A percentile compares a stretch with the other conserved stretches of the same genome.
Evolutionary conservation across 139 green algal genomes (phyloP).

Genomic region (Chlorella sp.): DNA sequence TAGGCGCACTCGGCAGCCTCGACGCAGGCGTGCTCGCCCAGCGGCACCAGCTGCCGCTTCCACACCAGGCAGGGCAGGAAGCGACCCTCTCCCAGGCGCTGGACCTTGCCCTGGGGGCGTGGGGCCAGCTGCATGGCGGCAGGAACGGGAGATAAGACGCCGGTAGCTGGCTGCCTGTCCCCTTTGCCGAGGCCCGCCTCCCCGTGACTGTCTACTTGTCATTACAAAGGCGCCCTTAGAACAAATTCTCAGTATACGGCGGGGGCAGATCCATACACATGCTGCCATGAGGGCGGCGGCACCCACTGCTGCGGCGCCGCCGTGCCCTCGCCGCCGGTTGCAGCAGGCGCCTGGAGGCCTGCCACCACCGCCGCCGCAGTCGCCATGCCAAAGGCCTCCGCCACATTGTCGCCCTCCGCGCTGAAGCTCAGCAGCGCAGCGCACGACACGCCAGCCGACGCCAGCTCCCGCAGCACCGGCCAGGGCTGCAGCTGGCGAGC

Average conservation of each 20-base stretch:
- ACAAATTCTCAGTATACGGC: not conserved
- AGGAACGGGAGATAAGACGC: no score
- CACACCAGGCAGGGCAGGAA: no score
- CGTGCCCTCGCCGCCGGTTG: not conserved
- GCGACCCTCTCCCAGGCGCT: no score
- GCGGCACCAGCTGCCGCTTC: no score
- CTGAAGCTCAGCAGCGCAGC: constrained; percentile 59
- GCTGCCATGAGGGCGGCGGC: not conserved
- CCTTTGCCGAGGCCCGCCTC: no score
- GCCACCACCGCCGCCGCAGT: not conserved
- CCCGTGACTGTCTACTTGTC: no score
- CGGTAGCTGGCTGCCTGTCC: no score
- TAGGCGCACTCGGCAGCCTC: no score
- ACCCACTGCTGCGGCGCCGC: not conserved
- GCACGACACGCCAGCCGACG: not conserved
- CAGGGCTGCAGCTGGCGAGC: constrained; percentile 66
- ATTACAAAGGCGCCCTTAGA: no score
- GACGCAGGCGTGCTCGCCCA: no score
- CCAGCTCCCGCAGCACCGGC: constrained; percentile 55
- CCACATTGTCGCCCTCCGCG: constrained; percentile 70
- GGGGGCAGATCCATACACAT: not conserved
- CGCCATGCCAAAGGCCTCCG: constrained; percentile 56
- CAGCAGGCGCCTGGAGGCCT: not conserved
- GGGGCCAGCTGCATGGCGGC: no score
- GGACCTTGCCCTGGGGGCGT: no score